Evolutionary conservation across 2,329 filamentous ascomycete species (phyloP), one percentile per base, ranked within the genome.

Genomic region (Sporothrix brunneoviolacea): DNA sequence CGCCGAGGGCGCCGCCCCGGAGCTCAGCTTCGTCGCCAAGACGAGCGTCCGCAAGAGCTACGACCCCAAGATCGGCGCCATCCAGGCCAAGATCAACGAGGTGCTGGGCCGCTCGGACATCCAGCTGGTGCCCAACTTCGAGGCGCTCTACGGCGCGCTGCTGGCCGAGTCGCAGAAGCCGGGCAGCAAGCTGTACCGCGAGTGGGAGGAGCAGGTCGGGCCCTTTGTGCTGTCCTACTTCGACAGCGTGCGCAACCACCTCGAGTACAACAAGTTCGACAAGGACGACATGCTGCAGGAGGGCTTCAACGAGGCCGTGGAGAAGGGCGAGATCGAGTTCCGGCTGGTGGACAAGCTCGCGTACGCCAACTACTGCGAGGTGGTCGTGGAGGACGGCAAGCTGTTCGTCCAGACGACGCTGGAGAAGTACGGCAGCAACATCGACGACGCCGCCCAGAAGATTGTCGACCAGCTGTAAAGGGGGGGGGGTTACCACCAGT

Each of bases 61-160:
- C 57, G 70, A 75, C 1, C 53, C 61, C 33, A 64, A 69, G 59
- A 64, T 76, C 40, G 67, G 65, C 35, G 65, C 61, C n/a, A 57
- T 70, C 7, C 65, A 68, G 8, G 58, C 65, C 42, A 65, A 69
- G 51, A 64, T 72, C 35, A 64, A 55, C 21, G 58, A 60, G 36
- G 49, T 67, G 38, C 61, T 74, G 8, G 62, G 59, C 8, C 64
- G 63, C 48, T 60, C 65, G 1, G 65, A 73, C n/a, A 61, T 78
- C 30, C 64, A 67, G 38, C 66, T 79, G 15, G 68, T 65, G 42
- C 70, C 73, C 38, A 71, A 71, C 59, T 78, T 76, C 43, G 72
- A 74, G 46, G 64, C 63, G 4, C 62, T 62, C 15, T 75, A 67
- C 39, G 67, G 63, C 27, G 68, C 62, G 59, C 65, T 78, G n/a